Percentiles rank a stretch among this genome's conserved stretches.
These are phyloP conservation scores for Nakazawaea peltata DNA, from an alignment of 805 yeast species.

Conservation along the genomic window DNA sequence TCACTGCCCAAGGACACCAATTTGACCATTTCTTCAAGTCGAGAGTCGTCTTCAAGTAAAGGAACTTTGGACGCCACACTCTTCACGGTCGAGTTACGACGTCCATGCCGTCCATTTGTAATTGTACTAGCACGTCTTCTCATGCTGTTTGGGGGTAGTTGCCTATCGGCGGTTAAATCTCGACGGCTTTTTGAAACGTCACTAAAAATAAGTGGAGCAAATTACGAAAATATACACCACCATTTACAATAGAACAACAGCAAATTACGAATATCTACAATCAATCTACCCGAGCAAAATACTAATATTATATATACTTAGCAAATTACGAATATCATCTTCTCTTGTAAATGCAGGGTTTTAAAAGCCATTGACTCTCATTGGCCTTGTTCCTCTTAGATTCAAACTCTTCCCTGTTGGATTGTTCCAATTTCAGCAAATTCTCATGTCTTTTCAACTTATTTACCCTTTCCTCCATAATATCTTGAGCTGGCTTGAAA, in stretches of 20 bases:
- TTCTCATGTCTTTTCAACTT: slow-evolving; percentile 54
- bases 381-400: slow-evolving; percentile 44
- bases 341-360: slow-evolving; percentile 94
- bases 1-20: slow-evolving; percentile 2
- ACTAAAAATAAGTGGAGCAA: too few relatives aligned
- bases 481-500: slow-evolving; percentile 73
- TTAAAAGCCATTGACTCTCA: slow-evolving; percentile 84
- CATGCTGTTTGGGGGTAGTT: too few relatives aligned
- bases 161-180: too few relatives aligned
- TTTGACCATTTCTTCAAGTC: slow-evolving; percentile 6
- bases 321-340: neutral
- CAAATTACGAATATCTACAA: too few relatives aligned
- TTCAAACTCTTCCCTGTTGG: slow-evolving; percentile 47
- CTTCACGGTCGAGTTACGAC: slow-evolving; percentile 59
- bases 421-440: slow-evolving; percentile 64
- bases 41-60: slow-evolving; percentile 20
- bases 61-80: slow-evolving; percentile 50
- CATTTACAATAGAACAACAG: too few relatives aligned
- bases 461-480: slow-evolving; percentile 52
- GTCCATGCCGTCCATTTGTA: slow-evolving; percentile 16
- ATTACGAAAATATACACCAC: too few relatives aligned
- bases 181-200: too few relatives aligned
- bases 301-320: too few relatives aligned
- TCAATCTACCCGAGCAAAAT: too few relatives aligned
- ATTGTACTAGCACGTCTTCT: slow-evolving; percentile 7